Base-by-base conservation (phyloP, 108 stramenopile species). In the Skeletonema grethae region DNA sequence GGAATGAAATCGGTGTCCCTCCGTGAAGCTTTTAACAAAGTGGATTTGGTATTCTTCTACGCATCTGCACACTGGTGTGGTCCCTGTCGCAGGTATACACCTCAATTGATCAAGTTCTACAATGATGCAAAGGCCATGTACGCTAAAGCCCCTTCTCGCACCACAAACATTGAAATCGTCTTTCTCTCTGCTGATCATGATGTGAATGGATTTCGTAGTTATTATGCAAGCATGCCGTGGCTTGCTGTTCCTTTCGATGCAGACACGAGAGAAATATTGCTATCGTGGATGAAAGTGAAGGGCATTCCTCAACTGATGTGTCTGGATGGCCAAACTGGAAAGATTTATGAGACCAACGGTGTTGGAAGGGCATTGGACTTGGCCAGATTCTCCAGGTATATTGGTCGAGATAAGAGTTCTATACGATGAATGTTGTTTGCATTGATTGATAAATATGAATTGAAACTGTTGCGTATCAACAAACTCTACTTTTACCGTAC, bases 41-140 rank as follows among this genome's bases (percentile, higher is more conserved):
- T 86, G 58, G 90, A 92, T 56, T 85, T 95, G 72, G 85, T 92
- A 1, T 69, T 90, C 15, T 63, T 94, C 28, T 93, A 93, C 70
- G 88, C 86, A 5, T 84, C 82, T 1, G 90, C 91, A 2, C 80
- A 85, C 68, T 90, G 90, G 89, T 90, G 95, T 73, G 75, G 72
- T 22, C 95, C 94, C 2, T 97, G 97, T 72, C 82, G 89, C 25
- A 79, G 84, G 53, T 96, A 91, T 70, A 97, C 97, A n/a, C 97
- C 95, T 10, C 67, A 77, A 74, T 76, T 97, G 9, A 84, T 82
- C 35, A 77, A 92, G 65, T 92, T 91, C 76, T 97, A 97, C 83
- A 69, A 79, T 29, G 65, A 73, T 63, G 60, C 67, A 22, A 80
- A 72, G 59, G 57, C 24, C n/a, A 20, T 78, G 15, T 67, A 71